These are phyloP conservation scores for Scutellaria galericulata DNA, from an alignment of 257 asterid genomes.

Conservation along the genomic window DNA sequence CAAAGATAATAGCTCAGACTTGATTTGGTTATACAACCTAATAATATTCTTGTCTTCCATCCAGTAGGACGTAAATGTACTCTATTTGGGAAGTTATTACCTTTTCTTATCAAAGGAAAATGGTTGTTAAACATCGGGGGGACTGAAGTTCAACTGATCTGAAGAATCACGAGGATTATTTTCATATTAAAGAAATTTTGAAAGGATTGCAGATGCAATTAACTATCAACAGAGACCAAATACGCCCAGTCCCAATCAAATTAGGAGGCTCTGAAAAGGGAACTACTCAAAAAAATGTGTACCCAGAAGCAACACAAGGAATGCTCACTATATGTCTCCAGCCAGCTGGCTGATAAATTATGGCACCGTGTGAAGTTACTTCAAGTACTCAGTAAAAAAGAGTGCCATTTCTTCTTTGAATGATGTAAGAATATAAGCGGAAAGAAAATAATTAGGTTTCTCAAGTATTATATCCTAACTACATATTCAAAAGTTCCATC, in stretches of 20 bases:
- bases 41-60: background rate
- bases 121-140: background rate
- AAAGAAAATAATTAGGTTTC: background rate
- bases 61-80: background rate
- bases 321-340: background rate
- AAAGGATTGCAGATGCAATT: too few species aligned
- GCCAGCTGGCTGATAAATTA: slow-evolving; percentile 1
- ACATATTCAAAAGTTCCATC: background rate
- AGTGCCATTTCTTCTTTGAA: background rate
- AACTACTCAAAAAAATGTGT: background rate
- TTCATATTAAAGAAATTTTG: background rate
- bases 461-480: background rate
- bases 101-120: background rate
- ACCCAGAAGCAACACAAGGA: background rate
- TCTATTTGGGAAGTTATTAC: too few species aligned
- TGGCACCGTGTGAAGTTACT: background rate
- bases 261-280: too few species aligned
- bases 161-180: background rate
- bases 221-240: too few species aligned
- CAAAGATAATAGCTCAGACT: background rate
- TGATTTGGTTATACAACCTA: background rate
- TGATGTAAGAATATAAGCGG: background rate
- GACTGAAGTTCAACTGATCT: background rate
- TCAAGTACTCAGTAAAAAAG: background rate
- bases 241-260: too few species aligned